Evolutionary conservation across 148 eudicot genomes (phyloP).

Genomic region (Rhododendron kiyosumense): DNA sequence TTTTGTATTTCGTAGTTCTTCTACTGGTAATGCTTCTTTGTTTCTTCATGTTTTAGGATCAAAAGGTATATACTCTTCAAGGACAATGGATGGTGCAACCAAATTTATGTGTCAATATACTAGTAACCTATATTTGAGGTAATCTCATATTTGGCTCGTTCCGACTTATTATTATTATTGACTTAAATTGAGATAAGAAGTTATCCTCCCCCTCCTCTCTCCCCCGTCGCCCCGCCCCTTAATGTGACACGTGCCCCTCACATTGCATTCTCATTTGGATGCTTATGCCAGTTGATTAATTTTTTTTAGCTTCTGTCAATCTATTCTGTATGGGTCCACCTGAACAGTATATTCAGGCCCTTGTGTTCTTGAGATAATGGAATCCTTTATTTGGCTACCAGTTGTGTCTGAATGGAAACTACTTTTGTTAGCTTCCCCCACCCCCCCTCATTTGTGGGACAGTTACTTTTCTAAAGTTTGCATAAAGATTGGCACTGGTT

Average conservation of each 20-base stretch:
- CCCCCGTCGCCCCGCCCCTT: no score
- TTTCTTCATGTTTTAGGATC: conserved; percentile 43
- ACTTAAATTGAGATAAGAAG: neutral
- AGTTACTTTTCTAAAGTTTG: neutral
- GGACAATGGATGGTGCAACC: conserved; percentile 66
- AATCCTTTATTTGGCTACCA: neutral
- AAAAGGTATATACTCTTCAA: conserved; percentile 72
- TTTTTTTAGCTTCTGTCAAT: neutral
- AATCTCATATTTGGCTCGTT: neutral
- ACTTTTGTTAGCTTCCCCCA: neutral
- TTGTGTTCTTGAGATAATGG: neutral
- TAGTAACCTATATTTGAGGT: conserved; percentile 41
- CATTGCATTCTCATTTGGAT: neutral
- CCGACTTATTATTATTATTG: neutral
- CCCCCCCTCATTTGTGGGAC: neutral
- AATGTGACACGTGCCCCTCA: neutral
- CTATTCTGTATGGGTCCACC: neutral
- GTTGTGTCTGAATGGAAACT: neutral
- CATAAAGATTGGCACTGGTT: neutral
- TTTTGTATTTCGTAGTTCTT: neutral
- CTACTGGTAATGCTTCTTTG: neutral
- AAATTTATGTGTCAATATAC: conserved; percentile 55
- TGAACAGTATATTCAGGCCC: neutral
- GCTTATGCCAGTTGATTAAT: neutral
- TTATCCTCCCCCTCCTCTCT: neutral